phyloP scores from a whole-genome alignment of 768 basidiomycete species.

The Scleroderma bovista region DNA sequence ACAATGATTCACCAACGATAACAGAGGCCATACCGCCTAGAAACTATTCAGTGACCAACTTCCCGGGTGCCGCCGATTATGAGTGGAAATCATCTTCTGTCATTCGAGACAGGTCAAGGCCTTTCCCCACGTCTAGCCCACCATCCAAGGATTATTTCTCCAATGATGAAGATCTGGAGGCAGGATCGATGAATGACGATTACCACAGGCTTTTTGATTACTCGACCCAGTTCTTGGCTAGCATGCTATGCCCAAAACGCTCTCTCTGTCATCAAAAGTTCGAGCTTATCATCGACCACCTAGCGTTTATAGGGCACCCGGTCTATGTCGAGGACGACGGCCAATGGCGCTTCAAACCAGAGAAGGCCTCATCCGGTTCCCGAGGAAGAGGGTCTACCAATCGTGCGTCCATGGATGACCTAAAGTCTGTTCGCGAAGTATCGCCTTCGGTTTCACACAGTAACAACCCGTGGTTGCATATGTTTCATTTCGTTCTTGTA shows the following conservation, averaged over 20 bases:
- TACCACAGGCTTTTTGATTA: conserved; percentile 77
- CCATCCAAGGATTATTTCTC: conserved; percentile 42
- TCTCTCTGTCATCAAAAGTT: conserved; percentile 92
- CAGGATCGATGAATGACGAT: conserved; percentile 37
- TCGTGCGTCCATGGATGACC: conserved; percentile 32
- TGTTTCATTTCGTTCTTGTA: conserved; percentile 83
- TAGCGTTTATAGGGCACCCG: conserved; percentile 93
- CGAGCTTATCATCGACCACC: conserved; percentile 84
- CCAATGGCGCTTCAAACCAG: conserved; percentile 68
- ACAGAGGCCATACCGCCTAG: conserved; percentile 12
- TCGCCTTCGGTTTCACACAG: conserved; percentile 16
- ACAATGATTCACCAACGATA: conserved; percentile 31
- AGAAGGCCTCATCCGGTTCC: conserved; percentile 45
- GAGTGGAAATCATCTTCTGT: conserved; percentile 56
- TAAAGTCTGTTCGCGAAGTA: conserved; percentile 34
- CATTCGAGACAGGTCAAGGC: conserved; percentile 44
- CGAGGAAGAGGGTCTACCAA: conserved; percentile 55
- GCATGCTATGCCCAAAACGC: conserved; percentile 69
- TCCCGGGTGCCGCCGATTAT: conserved; percentile 41
- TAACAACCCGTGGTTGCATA: conserved; percentile 53
- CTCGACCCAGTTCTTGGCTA: conserved; percentile 74
- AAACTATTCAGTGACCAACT: background rate
- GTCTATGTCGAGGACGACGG: conserved; percentile 75
- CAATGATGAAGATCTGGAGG: conserved; percentile 27
- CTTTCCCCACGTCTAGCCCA: conserved; percentile 49